phyloP scores from a whole-genome alignment of 257 asterid genomes.

The Nicotiana paniculata region DNA sequence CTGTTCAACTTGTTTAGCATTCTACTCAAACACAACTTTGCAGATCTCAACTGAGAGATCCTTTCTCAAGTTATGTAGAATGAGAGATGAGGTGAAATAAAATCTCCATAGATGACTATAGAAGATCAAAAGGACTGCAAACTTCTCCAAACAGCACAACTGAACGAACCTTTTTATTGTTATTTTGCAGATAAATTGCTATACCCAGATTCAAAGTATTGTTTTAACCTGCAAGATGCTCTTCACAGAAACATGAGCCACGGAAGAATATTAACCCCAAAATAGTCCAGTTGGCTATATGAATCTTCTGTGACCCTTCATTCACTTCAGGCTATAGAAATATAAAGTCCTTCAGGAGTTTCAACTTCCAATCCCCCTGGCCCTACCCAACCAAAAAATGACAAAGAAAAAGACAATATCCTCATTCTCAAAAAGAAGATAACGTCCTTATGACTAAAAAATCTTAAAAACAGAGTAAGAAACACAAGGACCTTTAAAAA shows the following conservation, averaged over 20 bases:
- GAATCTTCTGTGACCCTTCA: background rate
- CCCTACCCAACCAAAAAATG: too few species aligned
- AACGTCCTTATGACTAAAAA: too few species aligned
- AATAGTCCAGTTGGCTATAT: background rate
- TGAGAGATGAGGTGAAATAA: background rate
- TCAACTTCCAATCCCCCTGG: too few species aligned
- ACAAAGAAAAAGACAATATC: too few species aligned
- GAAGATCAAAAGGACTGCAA: background rate
- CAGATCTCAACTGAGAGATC: background rate
- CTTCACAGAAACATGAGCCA: background rate
- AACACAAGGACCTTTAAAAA: too few species aligned
- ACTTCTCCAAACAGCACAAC: constrained; percentile 4
- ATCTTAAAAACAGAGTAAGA: too few species aligned
- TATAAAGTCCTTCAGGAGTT: background rate
- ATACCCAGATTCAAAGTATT: background rate
- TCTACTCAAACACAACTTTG: background rate
- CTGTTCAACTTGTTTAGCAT: background rate
- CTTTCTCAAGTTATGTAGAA: background rate
- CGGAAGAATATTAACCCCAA: background rate
- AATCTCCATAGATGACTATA: background rate
- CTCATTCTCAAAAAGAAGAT: too few species aligned
- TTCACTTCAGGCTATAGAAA: background rate
- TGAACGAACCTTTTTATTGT: background rate
- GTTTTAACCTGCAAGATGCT: background rate
- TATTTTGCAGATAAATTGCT: background rate